Evolutionary conservation across 2,329 filamentous ascomycete genomes (phyloP).

Genomic region (Bipolaris victoriae): DNA sequence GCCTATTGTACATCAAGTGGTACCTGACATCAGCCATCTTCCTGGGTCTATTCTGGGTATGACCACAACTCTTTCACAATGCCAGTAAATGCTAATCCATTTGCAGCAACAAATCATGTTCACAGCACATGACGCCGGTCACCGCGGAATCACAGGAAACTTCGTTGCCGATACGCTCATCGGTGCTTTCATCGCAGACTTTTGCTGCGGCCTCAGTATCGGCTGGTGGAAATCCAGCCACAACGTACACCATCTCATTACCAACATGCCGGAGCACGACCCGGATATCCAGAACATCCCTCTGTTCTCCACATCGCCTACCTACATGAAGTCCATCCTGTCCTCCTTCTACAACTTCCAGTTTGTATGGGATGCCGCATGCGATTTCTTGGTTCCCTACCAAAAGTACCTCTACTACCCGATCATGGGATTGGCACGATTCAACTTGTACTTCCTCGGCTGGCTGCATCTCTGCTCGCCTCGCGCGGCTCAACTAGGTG

Average conservation of each 20-base stretch:
- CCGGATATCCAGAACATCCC: conserved; percentile 68
- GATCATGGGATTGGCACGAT: conserved; percentile 78
- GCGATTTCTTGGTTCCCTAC: conserved; percentile 71
- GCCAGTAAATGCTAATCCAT: conserved; percentile 14
- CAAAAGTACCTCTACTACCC: conserved; percentile 86
- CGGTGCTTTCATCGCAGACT: conserved; percentile 68
- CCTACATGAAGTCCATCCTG: conserved; percentile 73
- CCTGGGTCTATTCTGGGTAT: conserved; percentile 67
- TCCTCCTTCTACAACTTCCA: conserved; percentile 84
- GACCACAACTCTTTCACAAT: background rate
- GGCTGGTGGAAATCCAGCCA: conserved; percentile 75
- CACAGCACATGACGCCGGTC: conserved; percentile 69
- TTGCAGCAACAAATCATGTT: conserved; percentile 71
- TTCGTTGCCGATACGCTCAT: conserved; percentile 66
- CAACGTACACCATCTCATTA: conserved; percentile 71
- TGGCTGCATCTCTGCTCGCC: conserved; percentile 77
- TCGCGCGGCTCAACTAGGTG: conserved; percentile 74
- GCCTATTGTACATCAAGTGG: conserved; percentile 58
- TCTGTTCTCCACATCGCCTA: conserved; percentile 84
- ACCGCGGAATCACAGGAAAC: conserved; percentile 66
- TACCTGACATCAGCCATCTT: conserved; percentile 64
- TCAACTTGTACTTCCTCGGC: conserved; percentile 84
- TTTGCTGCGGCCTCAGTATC: conserved; percentile 69
- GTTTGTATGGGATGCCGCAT: conserved; percentile 78
- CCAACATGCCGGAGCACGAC: conserved; percentile 63